Base-by-base conservation (phyloP, 2,329 filamentous ascomycete genomes). In the Pseudogymnoascus sp. region DNA sequence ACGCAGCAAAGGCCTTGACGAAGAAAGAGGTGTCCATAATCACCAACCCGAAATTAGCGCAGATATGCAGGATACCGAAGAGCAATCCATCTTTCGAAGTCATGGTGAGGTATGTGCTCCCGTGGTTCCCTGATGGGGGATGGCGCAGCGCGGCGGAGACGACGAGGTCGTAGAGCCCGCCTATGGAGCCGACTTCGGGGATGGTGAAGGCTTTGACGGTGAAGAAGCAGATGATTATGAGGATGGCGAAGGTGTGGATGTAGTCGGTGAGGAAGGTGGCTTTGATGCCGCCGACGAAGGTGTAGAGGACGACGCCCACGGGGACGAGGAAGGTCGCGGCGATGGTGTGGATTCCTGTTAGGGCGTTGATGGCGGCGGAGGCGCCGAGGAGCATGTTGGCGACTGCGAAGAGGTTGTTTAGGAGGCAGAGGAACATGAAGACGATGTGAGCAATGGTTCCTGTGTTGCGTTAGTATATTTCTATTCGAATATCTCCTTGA, bases 91-190 rank as follows among this genome's bases (percentile, higher is more conserved):
- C 72, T 61, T 80, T 78, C 2, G 79, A 81, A 0, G 76, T 81
- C 79, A 84, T 80, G 0, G 82, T 83, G 59, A 84, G 64, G 62
- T 80, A 82, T 0, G 78, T 80, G 0, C 81, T 81, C n/a, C 75
- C 68, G 15, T 80, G 70, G 37, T 84, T 84, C 0, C 80, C 82
- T 0, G 71, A 68, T 0, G 83, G 77, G 0, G 80, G 80, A 37
- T 78, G 72, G 0, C 71, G 71, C 2, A 71, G 67, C 0, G 75
- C 76, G 0, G 78, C 77, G 3, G 75, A 72, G 5, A 77, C 72
- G 12, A 84, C 70, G 0, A 82, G 73, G 4, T 82, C 78, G 41
- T 77, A 84, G 1, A 84, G 71, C 1, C 76, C 72, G 0, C 72
- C 74, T 1, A 79, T 71, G 0, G 79, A 81, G 0, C 77, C 76